These are phyloP conservation scores for Trichoderma cornu-damae DNA, from an alignment of 2,329 filamentous ascomycete species.

Conservation along the genomic window DNA sequence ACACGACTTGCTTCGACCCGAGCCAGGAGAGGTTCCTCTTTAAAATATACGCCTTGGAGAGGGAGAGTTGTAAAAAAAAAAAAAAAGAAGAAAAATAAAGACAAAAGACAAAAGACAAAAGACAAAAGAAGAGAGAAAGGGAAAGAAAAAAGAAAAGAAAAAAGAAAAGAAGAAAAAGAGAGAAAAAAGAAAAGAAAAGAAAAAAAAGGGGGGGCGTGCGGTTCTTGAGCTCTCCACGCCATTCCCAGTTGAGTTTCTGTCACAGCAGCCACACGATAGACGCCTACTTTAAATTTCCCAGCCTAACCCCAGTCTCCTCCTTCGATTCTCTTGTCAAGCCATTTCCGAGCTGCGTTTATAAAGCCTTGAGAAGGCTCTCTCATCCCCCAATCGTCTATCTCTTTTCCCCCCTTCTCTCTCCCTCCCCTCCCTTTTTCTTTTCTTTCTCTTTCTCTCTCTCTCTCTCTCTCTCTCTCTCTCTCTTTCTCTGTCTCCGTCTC, in stretches of 20 bases:
- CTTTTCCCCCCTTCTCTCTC: not conserved
- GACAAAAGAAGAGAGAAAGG: constrained; percentile 26
- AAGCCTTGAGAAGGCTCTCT: not conserved
- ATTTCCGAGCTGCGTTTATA: constrained; percentile 8
- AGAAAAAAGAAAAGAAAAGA: constrained; percentile 27
- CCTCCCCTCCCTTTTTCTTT: too few species aligned
- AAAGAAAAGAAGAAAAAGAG: too few species aligned
- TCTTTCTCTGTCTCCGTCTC: too few species aligned
- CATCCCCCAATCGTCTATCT: not conserved
- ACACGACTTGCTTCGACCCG: constrained; percentile 15
- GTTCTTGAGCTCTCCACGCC: constrained; percentile 32
- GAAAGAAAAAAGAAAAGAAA: too few species aligned
- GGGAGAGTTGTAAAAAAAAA: constrained; percentile 26
- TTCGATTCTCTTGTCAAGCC: not conserved
- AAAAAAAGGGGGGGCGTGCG: constrained; percentile 27
- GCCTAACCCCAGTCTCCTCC: not conserved
- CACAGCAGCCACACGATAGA: constrained; percentile 41
- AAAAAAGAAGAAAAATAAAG: too few species aligned
- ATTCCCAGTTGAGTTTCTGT: constrained; percentile 36
- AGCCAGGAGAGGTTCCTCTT: constrained; percentile 12
- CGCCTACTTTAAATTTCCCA: constrained; percentile 1
- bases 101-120: too few species aligned
- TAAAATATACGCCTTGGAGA: constrained; percentile 17
- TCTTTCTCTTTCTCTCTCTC: not conserved
- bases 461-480: not conserved